phyloP scores from a whole-genome alignment of 2,329 filamentous ascomycete species.

The Nectriaceae sp. region DNA sequence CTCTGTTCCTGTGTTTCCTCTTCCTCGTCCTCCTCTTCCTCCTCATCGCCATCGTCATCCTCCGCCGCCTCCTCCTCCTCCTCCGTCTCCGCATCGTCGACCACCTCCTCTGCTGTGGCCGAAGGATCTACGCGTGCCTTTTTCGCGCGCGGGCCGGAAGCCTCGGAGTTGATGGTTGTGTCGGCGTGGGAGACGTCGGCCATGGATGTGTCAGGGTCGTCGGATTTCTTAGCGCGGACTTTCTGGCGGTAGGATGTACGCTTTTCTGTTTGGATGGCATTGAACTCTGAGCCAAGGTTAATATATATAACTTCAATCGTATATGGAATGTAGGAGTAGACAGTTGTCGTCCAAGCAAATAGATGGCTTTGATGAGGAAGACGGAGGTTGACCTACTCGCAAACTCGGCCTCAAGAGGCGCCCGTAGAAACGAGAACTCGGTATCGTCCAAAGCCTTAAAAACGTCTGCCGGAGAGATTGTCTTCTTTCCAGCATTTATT shows the following conservation, averaged over 20 bases:
- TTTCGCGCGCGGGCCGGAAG: constrained; percentile 41
- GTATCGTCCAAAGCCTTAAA: constrained; percentile 76
- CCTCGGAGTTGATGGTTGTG: constrained; percentile 33
- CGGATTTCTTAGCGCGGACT: constrained; percentile 63
- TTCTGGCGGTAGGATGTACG: constrained; percentile 72
- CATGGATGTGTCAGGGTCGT: constrained; percentile 39
- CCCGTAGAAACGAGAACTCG: constrained; percentile 73
- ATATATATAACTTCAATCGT: too few relatives aligned
- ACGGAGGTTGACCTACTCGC: constrained; percentile 69
- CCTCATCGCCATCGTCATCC: constrained; percentile 46
- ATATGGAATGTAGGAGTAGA: too few relatives aligned
- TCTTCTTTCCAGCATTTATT: constrained; percentile 69
- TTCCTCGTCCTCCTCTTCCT: constrained; percentile 47
- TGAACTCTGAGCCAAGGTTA: constrained; percentile 59
- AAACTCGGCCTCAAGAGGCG: constrained; percentile 72
- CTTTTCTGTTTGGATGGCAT: constrained; percentile 72
- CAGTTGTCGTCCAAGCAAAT: too few relatives aligned
- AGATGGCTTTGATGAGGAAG: too few relatives aligned
- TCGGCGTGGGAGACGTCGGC: constrained; percentile 35
- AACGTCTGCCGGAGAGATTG: constrained; percentile 74
- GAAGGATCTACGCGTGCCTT: constrained; percentile 50
- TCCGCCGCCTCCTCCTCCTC: constrained; percentile 44
- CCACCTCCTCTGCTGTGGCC: constrained; percentile 33
- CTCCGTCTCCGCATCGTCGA: constrained; percentile 22
- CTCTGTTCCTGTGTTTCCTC: constrained; percentile 52